Percentiles rank a stretch among this genome's conserved stretches.
Evolutionary conservation across 2,329 filamentous ascomycete genomes (phyloP).

Genomic region (Ascochyta rabiei): DNA sequence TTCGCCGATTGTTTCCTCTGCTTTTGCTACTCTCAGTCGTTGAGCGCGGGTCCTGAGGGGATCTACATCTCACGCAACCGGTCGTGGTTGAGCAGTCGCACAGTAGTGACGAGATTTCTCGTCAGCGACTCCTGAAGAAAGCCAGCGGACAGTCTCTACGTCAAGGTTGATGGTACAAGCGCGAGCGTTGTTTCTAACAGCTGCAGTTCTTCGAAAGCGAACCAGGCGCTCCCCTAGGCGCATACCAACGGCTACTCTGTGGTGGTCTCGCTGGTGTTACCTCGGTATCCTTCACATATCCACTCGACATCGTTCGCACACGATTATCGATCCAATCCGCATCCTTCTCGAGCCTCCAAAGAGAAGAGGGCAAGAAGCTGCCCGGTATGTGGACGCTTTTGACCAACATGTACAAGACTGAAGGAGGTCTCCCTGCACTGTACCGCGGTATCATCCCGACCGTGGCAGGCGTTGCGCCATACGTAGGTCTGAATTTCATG

Average conservation of each 20-base stretch:
- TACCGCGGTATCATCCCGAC: conserved; percentile 95
- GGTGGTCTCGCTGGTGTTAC: conserved; percentile 93
- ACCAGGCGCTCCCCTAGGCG: conserved; percentile 74
- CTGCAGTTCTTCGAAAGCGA: conserved; percentile 74
- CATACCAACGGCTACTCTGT: conserved; percentile 80
- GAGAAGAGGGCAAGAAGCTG: conserved; percentile 58
- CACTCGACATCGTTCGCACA: conserved; percentile 95
- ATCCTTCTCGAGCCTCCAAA: conserved; percentile 81
- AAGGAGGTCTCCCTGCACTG: conserved; percentile 84
- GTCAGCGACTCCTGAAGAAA: not conserved
- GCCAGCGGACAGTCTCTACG: not conserved
- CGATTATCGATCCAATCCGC: conserved; percentile 94
- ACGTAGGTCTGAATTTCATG: conserved; percentile 98
- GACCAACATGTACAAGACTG: conserved; percentile 82
- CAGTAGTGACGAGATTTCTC: not conserved
- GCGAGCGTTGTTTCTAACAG: conserved; percentile 3
- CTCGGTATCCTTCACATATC: conserved; percentile 93
- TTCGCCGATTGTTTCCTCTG: not conserved
- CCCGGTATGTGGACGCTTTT: conserved; percentile 94
- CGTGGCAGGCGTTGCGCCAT: conserved; percentile 92
- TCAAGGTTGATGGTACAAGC: not conserved
- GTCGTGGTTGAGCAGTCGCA: not conserved
- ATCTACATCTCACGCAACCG: not conserved
- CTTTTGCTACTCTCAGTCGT: not conserved
- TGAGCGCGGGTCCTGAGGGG: not conserved